These are phyloP conservation scores for Cladosporium sp. DNA, from an alignment of 2,329 filamentous ascomycete species.

Conservation along the genomic window DNA sequence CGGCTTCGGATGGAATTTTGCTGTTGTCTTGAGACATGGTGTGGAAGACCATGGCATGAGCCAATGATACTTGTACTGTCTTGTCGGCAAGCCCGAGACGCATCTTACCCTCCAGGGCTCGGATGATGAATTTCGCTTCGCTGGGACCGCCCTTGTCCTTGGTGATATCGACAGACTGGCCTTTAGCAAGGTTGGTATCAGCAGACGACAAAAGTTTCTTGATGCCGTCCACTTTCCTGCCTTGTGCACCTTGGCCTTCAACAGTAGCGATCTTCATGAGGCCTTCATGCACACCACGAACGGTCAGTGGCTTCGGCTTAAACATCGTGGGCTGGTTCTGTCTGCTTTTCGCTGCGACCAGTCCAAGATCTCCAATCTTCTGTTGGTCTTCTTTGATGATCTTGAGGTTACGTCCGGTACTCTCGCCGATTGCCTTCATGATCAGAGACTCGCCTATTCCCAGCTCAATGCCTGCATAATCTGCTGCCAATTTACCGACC, in stretches of 20 bases:
- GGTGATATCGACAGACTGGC: constrained; percentile 68
- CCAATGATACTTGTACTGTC: constrained; percentile 83
- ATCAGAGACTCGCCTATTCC: constrained; percentile 98
- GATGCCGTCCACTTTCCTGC: constrained; percentile 86
- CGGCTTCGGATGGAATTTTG: constrained; percentile 66
- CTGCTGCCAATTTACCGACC: constrained; percentile 96
- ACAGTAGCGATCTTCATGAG: constrained; percentile 84
- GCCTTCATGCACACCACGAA: constrained; percentile 80
- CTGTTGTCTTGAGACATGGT: constrained; percentile 67
- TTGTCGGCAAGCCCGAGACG: constrained; percentile 86
- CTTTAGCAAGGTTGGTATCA: constrained; percentile 68
- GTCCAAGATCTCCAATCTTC: constrained; percentile 89
- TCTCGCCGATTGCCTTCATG: constrained; percentile 97
- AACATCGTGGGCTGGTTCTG: constrained; percentile 98
- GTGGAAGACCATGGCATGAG: constrained; percentile 82
- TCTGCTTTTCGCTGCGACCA: constrained; percentile 93
- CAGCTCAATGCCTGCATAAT: constrained; percentile 93
- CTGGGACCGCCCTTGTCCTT: constrained; percentile 91
- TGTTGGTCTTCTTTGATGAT: constrained; percentile 95
- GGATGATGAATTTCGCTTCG: constrained; percentile 89
- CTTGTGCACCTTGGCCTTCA: constrained; percentile 80
- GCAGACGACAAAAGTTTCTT: constrained; percentile 94
- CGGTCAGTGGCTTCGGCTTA: constrained; percentile 86
- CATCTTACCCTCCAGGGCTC: constrained; percentile 91
- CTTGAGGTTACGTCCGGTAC: constrained; percentile 78